Base-by-base conservation (phyloP, 306 rosid genomes). In the Canavalia gladiata region DNA sequence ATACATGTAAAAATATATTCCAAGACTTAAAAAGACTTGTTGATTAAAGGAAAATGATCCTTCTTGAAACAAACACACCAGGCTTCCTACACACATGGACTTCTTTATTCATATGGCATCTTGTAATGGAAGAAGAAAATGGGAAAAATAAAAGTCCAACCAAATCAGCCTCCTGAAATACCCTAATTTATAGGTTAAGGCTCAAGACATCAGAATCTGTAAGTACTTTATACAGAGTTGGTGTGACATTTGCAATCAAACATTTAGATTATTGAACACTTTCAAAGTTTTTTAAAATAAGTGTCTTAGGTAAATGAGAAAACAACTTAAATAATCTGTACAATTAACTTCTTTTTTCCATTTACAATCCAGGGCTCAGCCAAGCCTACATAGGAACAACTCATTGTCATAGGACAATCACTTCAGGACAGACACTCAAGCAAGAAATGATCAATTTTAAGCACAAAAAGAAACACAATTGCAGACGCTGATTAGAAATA, bases 391-490 rank as follows among this genome's bases (percentile, higher is more conserved):
- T 67, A 72, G 34, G 35, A 67, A 46, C 57, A 8, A 49, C 34
- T 64, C 45, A 29, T 46, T 2, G 3, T 42, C 47, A 75, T 7
- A 74, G 12, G 76, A 82, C 46, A 69, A 46, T 39, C 55, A 42
- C 43, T 31, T 60, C 34, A 50, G 49, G 37, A 47, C 25, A 75
- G 39, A 64, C 54, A 49, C 7, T 74, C 66, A n/a, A 59, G 37
- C 67, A 51, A 78, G 46, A 81, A 47, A 5, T 8, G 35, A 69
- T 54, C 66, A 49, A 55, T 12, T 75, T 54, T 31, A 51, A 73
- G 56, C 57, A 83, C 7, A 13, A 60, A 76, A 55, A 77, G 69
- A 74, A 71, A 84, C 52, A 54, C 4, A 52, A 51, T 4, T 55
- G 81, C 58, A 51, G 74, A 69, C 77, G 73, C 29, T 39, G 47